Evolutionary conservation across 2,329 filamentous ascomycete genomes (phyloP).

Genomic region (Lasiodiplodia theobromae): DNA sequence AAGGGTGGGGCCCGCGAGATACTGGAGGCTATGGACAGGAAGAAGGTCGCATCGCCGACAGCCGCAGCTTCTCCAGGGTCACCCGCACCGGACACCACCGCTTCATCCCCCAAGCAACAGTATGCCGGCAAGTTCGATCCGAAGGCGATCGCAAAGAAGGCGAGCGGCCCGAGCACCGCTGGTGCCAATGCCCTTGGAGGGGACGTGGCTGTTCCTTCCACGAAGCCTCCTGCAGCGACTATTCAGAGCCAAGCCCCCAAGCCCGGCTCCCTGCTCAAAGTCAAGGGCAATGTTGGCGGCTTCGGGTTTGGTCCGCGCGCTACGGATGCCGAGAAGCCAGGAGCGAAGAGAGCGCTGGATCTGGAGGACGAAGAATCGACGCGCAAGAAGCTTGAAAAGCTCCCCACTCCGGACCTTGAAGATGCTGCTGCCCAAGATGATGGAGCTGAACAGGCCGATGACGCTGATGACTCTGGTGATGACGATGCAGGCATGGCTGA

Average conservation of each 20-base stretch:
- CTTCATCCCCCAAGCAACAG: constrained; percentile 50
- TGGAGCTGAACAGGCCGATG: constrained; percentile 38
- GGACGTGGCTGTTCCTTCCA: constrained; percentile 52
- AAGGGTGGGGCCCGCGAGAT: constrained; percentile 66
- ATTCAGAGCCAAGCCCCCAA: neutral
- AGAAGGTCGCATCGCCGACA: constrained; percentile 51
- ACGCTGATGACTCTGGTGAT: constrained; percentile 70
- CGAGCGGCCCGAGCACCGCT: constrained; percentile 63
- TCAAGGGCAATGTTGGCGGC: constrained; percentile 76
- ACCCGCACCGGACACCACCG: constrained; percentile 34
- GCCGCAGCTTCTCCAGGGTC: constrained; percentile 39
- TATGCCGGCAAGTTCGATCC: constrained; percentile 86
- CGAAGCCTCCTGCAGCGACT: neutral
- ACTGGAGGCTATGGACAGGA: constrained; percentile 76
- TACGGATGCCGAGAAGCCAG: constrained; percentile 70
- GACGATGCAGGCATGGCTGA: constrained; percentile 79
- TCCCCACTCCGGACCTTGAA: constrained; percentile 66
- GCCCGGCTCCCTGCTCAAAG: constrained; percentile 59
- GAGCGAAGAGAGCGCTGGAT: constrained; percentile 76
- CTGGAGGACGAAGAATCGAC: constrained; percentile 89
- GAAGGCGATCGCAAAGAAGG: constrained; percentile 84
- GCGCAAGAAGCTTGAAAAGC: constrained; percentile 87
- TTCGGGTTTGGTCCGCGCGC: constrained; percentile 81
- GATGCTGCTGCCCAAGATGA: constrained; percentile 62
- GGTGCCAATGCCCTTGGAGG: constrained; percentile 63